These are phyloP conservation scores for Pyrenochaeta sp. DNA, from an alignment of 2,329 filamentous ascomycete species.

Conservation along the genomic window DNA sequence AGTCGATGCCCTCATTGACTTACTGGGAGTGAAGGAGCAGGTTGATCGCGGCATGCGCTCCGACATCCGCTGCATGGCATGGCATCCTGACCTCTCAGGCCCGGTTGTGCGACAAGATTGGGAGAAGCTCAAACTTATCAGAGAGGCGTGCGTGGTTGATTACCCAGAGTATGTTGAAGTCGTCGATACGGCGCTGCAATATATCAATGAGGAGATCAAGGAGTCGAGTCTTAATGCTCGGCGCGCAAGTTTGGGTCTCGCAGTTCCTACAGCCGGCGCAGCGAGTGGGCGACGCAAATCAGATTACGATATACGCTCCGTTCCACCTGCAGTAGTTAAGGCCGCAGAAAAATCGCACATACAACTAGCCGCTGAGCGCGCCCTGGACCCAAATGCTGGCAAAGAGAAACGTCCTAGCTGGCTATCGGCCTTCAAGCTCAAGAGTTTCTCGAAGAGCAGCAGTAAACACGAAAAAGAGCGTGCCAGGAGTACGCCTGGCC, in stretches of 20 bases:
- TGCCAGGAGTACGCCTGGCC: slow-evolving; percentile 29
- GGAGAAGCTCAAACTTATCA: slow-evolving; percentile 55
- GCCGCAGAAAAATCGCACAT: slow-evolving; percentile 28
- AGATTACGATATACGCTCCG: slow-evolving; percentile 26
- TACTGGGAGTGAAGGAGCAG: slow-evolving; percentile 54
- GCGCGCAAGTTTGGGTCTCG: slow-evolving; percentile 25
- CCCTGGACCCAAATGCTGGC: slow-evolving; percentile 21
- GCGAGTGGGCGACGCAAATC: slow-evolving; percentile 31
- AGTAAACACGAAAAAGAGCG: slow-evolving; percentile 29
- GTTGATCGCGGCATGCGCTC: slow-evolving; percentile 55
- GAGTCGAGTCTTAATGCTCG: slow-evolving; percentile 31
- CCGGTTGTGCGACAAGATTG: slow-evolving; percentile 42
- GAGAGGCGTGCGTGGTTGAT: slow-evolving; percentile 52
- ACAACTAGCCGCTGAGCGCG: slow-evolving; percentile 31
- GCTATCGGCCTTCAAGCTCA: slow-evolving; percentile 41
- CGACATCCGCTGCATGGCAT: slow-evolving; percentile 58
- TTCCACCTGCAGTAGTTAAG: slow-evolving; percentile 7
- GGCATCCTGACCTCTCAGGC: slow-evolving; percentile 55
- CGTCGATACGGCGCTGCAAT: slow-evolving; percentile 53
- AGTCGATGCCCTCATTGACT: slow-evolving; percentile 54
- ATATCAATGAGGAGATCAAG: slow-evolving; percentile 50
- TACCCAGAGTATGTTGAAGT: slow-evolving; percentile 57
- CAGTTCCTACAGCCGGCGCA: slow-evolving; percentile 7
- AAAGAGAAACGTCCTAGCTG: slow-evolving; percentile 42
- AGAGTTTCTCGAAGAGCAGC: slow-evolving; percentile 35